These are phyloP conservation scores for Cercospora beticola DNA, from an alignment of 2,329 filamentous ascomycete genomes.

Conservation along the genomic window DNA sequence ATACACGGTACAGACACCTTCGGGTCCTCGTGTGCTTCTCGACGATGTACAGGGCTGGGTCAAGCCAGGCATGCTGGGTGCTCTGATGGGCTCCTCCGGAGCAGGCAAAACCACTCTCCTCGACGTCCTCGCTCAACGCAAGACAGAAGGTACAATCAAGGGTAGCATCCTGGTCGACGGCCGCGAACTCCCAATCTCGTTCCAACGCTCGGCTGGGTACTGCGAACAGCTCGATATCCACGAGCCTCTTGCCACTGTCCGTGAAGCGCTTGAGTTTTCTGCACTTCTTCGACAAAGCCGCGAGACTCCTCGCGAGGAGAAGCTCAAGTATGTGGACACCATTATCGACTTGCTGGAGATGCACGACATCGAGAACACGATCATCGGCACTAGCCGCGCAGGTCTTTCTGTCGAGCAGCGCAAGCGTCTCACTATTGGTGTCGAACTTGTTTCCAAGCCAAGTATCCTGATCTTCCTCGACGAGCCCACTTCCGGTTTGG, in stretches of 20 bases:
- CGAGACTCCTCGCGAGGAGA: constrained; percentile 59
- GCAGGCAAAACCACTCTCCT: constrained; percentile 45
- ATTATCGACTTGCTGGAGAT: constrained; percentile 65
- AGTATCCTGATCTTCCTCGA: constrained; percentile 65
- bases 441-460: constrained; percentile 58
- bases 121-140: constrained; percentile 46
- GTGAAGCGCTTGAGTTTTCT: constrained; percentile 65
- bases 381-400: constrained; percentile 59
- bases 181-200: constrained; percentile 42
- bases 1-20: constrained; percentile 64
- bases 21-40: constrained; percentile 50
- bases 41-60: constrained; percentile 70
- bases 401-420: constrained; percentile 57
- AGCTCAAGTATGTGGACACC: constrained; percentile 66
- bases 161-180: constrained; percentile 51
- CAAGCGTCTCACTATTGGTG: constrained; percentile 58
- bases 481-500: constrained; percentile 56
- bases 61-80: constrained; percentile 72
- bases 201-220: constrained; percentile 56
- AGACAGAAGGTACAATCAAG: constrained; percentile 46
- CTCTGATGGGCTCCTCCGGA: constrained; percentile 77
- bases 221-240: constrained; percentile 67
- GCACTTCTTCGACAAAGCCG: constrained; percentile 63
- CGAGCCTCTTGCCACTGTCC: constrained; percentile 64
- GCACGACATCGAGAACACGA: constrained; percentile 64